These are phyloP conservation scores for Lichtheimia ornata DNA, from an alignment of 371 early-diverging fungal species.

Conservation along the genomic window DNA sequence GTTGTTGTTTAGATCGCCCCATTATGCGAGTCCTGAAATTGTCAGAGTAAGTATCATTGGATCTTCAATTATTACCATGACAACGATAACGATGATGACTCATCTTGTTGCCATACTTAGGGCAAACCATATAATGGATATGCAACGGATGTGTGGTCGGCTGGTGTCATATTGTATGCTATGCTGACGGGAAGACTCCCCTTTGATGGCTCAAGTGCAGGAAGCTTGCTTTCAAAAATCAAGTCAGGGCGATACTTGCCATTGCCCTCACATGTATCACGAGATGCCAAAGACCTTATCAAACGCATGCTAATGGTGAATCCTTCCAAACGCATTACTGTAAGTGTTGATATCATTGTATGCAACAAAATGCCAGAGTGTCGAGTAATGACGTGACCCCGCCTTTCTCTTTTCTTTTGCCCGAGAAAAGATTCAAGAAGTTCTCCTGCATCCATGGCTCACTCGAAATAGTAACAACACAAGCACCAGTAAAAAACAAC, in stretches of 20 bases:
- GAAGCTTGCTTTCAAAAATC: slow-evolving; percentile 69
- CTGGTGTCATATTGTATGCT: slow-evolving; percentile 92
- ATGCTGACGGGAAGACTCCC: slow-evolving; percentile 88
- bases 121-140: slow-evolving; percentile 75
- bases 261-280: slow-evolving; percentile 64
- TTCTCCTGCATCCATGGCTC: slow-evolving; percentile 41
- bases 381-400: slow-evolving; percentile 30
- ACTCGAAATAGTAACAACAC: slow-evolving; percentile 30
- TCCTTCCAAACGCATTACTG: slow-evolving; percentile 35
- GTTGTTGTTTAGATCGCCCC: slow-evolving; percentile 56
- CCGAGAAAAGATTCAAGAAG: too few species aligned
- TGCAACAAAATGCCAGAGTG: too few species aligned
- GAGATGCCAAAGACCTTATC: slow-evolving; percentile 62
- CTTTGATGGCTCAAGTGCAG: slow-evolving; percentile 89
- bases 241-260: slow-evolving; percentile 48
- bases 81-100: slow-evolving; percentile 1
- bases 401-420: neutral
- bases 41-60: slow-evolving; percentile 48
- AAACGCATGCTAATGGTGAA: slow-evolving; percentile 58
- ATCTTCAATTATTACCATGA: too few species aligned
- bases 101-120: slow-evolving; percentile 30
- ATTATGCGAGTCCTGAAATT: slow-evolving; percentile 88
- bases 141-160: slow-evolving; percentile 88
- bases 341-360: neutral
- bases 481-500: slow-evolving; percentile 30